These are phyloP conservation scores for Coemansia pectinata DNA, from an alignment of 192 early-diverging fungal species.

Conservation along the genomic window DNA sequence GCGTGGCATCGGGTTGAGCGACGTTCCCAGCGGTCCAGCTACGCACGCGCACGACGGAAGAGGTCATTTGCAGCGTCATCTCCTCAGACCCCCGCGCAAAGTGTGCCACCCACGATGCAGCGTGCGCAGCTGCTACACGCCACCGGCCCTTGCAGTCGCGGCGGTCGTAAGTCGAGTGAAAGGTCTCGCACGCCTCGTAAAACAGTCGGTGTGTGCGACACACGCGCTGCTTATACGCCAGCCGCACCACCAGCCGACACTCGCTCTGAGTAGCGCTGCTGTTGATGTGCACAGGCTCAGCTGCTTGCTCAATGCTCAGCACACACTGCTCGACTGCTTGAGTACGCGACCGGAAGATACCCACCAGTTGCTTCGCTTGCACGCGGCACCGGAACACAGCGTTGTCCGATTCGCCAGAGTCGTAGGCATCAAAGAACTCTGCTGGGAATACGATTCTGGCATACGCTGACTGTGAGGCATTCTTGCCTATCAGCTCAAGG, in stretches of 20 bases:
- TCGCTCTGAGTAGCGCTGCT: conserved; percentile 10
- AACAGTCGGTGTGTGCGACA: conserved; percentile 52
- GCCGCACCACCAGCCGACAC: conserved; percentile 45
- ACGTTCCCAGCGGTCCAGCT: conserved; percentile 46
- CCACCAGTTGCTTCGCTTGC: conserved; percentile 40
- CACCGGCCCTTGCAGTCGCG: conserved; percentile 45
- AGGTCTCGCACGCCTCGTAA: conserved; percentile 50
- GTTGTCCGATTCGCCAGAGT: conserved; percentile 17
- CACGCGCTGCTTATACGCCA: conserved; percentile 49
- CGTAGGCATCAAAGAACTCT: conserved; percentile 69
- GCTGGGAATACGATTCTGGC: conserved; percentile 58
- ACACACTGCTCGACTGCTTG: conserved; percentile 37
- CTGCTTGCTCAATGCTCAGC: conserved; percentile 41
- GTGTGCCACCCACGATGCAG: conserved; percentile 46
- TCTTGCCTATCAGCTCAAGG: conserved; percentile 62
- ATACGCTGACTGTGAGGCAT: conserved; percentile 68
- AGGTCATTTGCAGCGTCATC: conserved; percentile 44
- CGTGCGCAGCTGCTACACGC: conserved; percentile 45
- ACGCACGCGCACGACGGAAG: conserved; percentile 28
- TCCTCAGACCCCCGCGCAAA: conserved; percentile 52
- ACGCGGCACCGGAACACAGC: conserved; percentile 43
- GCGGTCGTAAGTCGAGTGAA: conserved; percentile 41
- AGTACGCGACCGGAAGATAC: conserved; percentile 43
- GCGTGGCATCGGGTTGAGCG: conserved; percentile 23
- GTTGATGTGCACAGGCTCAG: conserved; percentile 10